Evolutionary conservation across 2,329 filamentous ascomycete species (phyloP).

Genomic region (Tolypocladium tundrense): DNA sequence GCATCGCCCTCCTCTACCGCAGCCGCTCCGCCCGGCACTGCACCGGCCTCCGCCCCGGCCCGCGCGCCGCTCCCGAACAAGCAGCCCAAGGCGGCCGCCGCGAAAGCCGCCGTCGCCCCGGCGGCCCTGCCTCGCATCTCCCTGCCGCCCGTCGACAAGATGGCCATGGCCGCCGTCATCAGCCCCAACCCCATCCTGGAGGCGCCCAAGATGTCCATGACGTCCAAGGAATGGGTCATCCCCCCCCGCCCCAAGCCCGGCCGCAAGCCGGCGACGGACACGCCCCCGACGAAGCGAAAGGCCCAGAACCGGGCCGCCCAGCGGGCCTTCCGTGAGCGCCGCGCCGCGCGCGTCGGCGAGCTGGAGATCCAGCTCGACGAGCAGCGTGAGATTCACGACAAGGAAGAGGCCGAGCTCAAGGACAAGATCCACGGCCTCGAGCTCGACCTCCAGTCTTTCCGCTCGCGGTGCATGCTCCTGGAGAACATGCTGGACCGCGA

Average conservation of each 20-base stretch:
- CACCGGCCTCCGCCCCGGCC: constrained; percentile 6
- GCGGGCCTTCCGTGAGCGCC: constrained; percentile 77
- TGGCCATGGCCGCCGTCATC: constrained; percentile 38
- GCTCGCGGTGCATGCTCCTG: constrained; percentile 48
- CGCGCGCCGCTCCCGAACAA: constrained; percentile 13
- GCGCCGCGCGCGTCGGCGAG: constrained; percentile 74
- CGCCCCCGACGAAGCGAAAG: constrained; percentile 85
- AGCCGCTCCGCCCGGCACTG: constrained; percentile 6
- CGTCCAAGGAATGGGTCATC: constrained; percentile 77
- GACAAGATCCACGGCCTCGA: constrained; percentile 51
- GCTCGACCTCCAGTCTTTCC: constrained; percentile 55
- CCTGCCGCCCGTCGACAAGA: constrained; percentile 29
- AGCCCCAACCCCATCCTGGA: constrained; percentile 29
- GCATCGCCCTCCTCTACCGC: constrained; percentile 6
- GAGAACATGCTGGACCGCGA: constrained; percentile 55
- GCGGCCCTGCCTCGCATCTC: constrained; percentile 17
- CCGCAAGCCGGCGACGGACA: constrained; percentile 87
- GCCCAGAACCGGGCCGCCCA: constrained; percentile 91
- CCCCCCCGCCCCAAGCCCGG: constrained; percentile 81
- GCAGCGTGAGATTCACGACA: constrained; percentile 45
- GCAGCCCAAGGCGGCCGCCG: constrained; percentile 6
- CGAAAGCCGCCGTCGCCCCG: constrained; percentile 17
- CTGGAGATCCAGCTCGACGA: constrained; percentile 58
- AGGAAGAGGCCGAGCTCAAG: constrained; percentile 45
- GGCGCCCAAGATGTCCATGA: constrained; percentile 48